Evolutionary conservation across 108 stramenopile genomes (phyloP).

Genomic region (Pseudonitzschia delicatissima): DNA sequence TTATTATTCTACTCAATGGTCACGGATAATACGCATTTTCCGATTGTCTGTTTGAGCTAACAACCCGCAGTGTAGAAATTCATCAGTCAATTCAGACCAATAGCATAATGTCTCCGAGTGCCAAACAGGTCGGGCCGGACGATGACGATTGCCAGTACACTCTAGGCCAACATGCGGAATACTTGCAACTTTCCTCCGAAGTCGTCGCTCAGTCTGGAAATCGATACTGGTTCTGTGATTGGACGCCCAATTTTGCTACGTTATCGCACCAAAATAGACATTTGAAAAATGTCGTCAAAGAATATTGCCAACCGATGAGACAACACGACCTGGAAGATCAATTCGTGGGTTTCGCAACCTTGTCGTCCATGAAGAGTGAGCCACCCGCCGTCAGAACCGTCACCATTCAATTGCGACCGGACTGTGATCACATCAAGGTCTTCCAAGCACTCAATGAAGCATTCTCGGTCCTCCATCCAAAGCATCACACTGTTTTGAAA

Average conservation of each 20-base stretch:
- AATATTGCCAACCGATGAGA: constrained; percentile 28
- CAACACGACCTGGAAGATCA: constrained; percentile 20
- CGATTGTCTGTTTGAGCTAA: no score
- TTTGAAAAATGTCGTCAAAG: constrained; percentile 26
- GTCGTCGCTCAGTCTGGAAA: constrained; percentile 5
- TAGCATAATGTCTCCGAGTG: no score
- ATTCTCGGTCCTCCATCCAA: constrained; percentile 18
- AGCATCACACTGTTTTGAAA: constrained; percentile 14
- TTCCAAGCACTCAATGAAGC: constrained; percentile 27
- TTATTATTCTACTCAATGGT: no score
- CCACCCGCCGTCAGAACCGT: constrained; percentile 26
- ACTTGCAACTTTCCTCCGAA: constrained; percentile 11
- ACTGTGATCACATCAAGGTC: constrained; percentile 20
- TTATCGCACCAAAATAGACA: not conserved
- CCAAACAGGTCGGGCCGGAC: no score
- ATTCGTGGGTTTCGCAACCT: constrained; percentile 10
- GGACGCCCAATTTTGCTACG: constrained; percentile 23
- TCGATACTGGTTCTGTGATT: constrained; percentile 34
- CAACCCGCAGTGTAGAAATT: no score
- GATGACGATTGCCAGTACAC: not conserved
- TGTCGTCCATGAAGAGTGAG: constrained; percentile 15
- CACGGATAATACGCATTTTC: no score
- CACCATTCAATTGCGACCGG: constrained; percentile 29
- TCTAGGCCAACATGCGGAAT: constrained; percentile 8
- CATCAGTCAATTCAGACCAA: no score